Evolutionary conservation across 768 basidiomycete genomes (phyloP), one percentile per base, ranked within the genome.

Genomic region (Trametes cingulata): DNA sequence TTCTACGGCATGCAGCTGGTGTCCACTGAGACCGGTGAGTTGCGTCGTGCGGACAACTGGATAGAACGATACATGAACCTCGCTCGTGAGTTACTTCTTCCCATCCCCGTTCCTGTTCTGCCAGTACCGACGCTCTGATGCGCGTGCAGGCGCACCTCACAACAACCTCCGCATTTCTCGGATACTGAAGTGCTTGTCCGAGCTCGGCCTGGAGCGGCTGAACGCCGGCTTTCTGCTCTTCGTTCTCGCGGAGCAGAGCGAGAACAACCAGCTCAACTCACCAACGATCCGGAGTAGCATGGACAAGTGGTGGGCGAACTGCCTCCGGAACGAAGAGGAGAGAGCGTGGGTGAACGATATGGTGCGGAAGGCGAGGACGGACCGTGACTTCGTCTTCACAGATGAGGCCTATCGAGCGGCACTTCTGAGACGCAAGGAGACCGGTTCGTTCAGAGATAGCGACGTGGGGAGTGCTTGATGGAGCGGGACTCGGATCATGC

Each of bases 281-380:
- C 64, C 67, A 10, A 72, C 72, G 12, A 74, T 90, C 49, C 69
- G 72, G 49, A 72, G 73, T 63, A 90, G 89, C 69, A 90, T 90
- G 87, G 89, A 89, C 61, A 75, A 78, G 57, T 91, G 87, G 85
- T 90, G 89, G 89, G 83, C 84, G 19, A 87, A 87, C 66, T 91
- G 88, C 68, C 73, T 89, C 51, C 77, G 89, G 60, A 78, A 86
- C 62, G 77, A 80, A n/a, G 73, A 76, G 60, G 85, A 88, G 62
- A 76, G 88, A 62, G 68, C 72, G 24, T 85, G 82, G 80, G 77
- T 90, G 39, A 74, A 77, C 29, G 71, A 67, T n/a, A 62, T 80
- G 52, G 82, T 90, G 33, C 57, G 64, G 51, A 79, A 76, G 52
- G 86, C 84, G 40, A 80, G 88, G 52, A 61, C 66, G 29, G 19